A percentile compares a stretch with the other conserved stretches of the same genome.
These are phyloP conservation scores for Hansenula sp. DNA, from an alignment of 1,139 yeast genomes.

Conservation along the genomic window DNA sequence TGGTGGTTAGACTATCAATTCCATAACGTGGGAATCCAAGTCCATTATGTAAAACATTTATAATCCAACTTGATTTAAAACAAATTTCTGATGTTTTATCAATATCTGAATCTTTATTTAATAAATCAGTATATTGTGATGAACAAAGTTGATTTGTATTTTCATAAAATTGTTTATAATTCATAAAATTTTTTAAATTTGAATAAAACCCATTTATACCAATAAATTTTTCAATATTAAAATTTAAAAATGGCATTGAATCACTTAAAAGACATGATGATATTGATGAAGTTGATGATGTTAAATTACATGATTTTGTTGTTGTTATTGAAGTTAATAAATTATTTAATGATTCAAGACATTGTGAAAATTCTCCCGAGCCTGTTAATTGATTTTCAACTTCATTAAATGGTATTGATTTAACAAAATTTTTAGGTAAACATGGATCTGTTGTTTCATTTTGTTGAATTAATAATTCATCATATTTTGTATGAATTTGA, in stretches of 20 bases:
- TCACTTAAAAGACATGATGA: slow-evolving; percentile 47
- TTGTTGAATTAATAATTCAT: slow-evolving; percentile 30
- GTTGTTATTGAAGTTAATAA: slow-evolving; percentile 38
- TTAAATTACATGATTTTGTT: slow-evolving; percentile 31
- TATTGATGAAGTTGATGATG: slow-evolving; percentile 22
- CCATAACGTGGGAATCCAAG: slow-evolving; percentile 64
- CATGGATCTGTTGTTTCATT: slow-evolving; percentile 52
- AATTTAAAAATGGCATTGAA: slow-evolving; percentile 62
- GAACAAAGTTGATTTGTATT: slow-evolving; percentile 17
- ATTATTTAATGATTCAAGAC: slow-evolving; percentile 50
- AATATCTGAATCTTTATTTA: slow-evolving; percentile 32
- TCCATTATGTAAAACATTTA: slow-evolving; percentile 68
- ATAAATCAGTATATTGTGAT: slow-evolving; percentile 13
- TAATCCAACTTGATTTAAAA: slow-evolving; percentile 69
- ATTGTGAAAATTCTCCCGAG: slow-evolving; percentile 52
- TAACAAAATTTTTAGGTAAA: slow-evolving; percentile 39
- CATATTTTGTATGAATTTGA: slow-evolving; percentile 56
- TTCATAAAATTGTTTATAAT: slow-evolving; percentile 17
- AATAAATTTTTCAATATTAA: slow-evolving; percentile 60
- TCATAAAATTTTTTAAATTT: slow-evolving; percentile 16
- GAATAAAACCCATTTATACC: slow-evolving; percentile 78
- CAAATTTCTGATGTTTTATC: slow-evolving; percentile 39
- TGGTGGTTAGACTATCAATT: slow-evolving; percentile 29
- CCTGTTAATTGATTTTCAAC: slow-evolving; percentile 40
- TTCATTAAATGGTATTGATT: slow-evolving; percentile 21